Evolutionary conservation across 371 early-diverging fungal genomes (phyloP).

Genomic region (Quaeritorhiza haematococci): DNA sequence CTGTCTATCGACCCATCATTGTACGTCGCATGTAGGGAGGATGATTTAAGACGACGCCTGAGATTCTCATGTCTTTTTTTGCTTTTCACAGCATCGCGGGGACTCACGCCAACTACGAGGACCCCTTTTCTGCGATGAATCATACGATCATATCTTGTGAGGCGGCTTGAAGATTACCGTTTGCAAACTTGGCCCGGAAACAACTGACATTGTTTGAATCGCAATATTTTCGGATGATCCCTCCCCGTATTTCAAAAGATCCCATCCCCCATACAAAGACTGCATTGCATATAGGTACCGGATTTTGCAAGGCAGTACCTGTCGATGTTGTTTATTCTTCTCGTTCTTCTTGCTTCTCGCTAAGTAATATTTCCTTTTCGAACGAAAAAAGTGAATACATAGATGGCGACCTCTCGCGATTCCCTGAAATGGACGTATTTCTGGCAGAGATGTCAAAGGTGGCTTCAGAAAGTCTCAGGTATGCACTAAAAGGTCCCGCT

Average conservation of each 20-base stretch:
- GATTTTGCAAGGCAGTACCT: no score
- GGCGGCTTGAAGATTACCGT: neutral
- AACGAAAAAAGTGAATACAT: constrained; percentile 59
- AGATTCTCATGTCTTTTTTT: constrained; percentile 24
- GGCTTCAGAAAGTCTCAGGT: constrained; percentile 66
- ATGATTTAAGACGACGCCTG: constrained; percentile 48
- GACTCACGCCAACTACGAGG: constrained; percentile 64
- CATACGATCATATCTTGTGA: constrained; percentile 76
- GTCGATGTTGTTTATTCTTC: neutral
- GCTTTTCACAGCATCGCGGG: no score
- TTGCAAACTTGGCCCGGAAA: no score
- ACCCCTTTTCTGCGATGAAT: constrained; percentile 52
- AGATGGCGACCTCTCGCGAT: constrained; percentile 74
- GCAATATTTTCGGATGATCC: no score
- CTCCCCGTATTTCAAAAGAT: neutral
- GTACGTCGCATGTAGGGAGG: no score
- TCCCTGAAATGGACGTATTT: constrained; percentile 71
- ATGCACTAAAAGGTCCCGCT: no score
- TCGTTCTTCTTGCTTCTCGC: neutral
- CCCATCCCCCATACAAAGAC: constrained; percentile 93
- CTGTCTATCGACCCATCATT: constrained; percentile 76
- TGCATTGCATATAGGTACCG: constrained; percentile 54
- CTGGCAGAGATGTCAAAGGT: constrained; percentile 71
- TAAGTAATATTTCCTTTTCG: no score
- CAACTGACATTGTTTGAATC: no score